These are phyloP conservation scores for Penicillium sp. DNA, from an alignment of 2,329 filamentous ascomycete genomes.

Conservation along the genomic window DNA sequence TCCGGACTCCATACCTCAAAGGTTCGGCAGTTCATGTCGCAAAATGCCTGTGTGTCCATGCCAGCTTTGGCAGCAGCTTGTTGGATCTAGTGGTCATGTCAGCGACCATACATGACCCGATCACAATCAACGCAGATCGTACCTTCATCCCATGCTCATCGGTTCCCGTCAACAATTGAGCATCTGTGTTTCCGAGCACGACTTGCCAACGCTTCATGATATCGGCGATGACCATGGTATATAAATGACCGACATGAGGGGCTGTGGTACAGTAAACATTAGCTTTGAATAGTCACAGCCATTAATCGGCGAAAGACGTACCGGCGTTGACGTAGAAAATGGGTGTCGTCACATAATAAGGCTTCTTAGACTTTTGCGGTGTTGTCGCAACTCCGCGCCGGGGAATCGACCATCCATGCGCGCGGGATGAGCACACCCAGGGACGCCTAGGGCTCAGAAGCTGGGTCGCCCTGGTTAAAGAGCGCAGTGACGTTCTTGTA, in stretches of 20 bases:
- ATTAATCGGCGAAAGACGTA: conserved; percentile 41
- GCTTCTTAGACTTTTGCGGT: conserved; percentile 58
- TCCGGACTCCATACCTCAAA: conserved; percentile 59
- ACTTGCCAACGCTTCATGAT: conserved; percentile 89
- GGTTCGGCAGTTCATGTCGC: conserved; percentile 77
- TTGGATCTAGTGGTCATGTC: conserved; percentile 63
- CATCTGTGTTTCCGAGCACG: conserved; percentile 65
- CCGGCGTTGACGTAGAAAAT: conserved; percentile 99
- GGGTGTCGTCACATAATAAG: conserved; percentile 92
- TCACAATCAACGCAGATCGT: conserved; percentile 2
- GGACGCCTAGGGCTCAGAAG: conserved; percentile 23
- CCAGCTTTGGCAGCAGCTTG: conserved; percentile 73
- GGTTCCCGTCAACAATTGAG: conserved; percentile 83
- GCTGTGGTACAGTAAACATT: conserved; percentile 52
- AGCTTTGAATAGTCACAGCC: background rate
- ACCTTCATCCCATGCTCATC: conserved; percentile 97
- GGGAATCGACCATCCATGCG: conserved; percentile 20
- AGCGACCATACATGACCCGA: conserved; percentile 5
- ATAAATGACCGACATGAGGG: conserved; percentile 92
- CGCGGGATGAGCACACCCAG: conserved; percentile 36
- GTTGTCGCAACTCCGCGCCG: conserved; percentile 34
- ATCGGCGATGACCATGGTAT: conserved; percentile 87
- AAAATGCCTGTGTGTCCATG: conserved; percentile 78
- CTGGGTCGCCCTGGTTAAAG: conserved; percentile 33
- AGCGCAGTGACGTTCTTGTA: conserved; percentile 29